These are phyloP conservation scores for Dactylellina leptospora DNA, from an alignment of 2,329 filamentous ascomycete species.

Conservation along the genomic window DNA sequence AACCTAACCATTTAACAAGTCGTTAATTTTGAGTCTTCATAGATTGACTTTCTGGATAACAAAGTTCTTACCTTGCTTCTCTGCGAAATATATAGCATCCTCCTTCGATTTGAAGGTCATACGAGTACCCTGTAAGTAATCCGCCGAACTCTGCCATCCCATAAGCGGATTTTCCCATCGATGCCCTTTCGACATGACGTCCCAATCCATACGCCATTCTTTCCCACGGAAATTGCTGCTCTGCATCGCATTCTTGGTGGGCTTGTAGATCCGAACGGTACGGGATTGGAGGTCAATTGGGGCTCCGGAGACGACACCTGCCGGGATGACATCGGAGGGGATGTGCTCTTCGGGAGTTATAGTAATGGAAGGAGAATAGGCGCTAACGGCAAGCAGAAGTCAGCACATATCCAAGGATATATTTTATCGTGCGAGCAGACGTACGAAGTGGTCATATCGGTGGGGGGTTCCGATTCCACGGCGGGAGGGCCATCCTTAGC, in stretches of 20 bases:
- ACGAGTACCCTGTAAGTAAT: slow-evolving; percentile 93
- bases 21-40: slow-evolving; percentile 2
- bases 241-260: slow-evolving; percentile 93
- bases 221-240: slow-evolving; percentile 85
- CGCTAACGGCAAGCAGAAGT: slow-evolving; percentile 64
- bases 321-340: slow-evolving; percentile 68
- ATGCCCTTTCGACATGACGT: slow-evolving; percentile 81
- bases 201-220: slow-evolving; percentile 99
- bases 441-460: slow-evolving; percentile 42
- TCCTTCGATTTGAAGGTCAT: slow-evolving; percentile 92
- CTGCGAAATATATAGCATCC: slow-evolving; percentile 90
- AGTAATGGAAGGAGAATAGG: slow-evolving; percentile 90
- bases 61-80: slow-evolving; percentile 77
- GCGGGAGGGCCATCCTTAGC: slow-evolving; percentile 23
- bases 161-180: slow-evolving; percentile 98
- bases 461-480: slow-evolving; percentile 37
- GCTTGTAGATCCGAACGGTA: slow-evolving; percentile 93
- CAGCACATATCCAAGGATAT: not conserved
- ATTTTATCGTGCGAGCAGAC: not conserved
- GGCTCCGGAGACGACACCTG: slow-evolving; percentile 87
- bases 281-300: slow-evolving; percentile 92
- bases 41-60: not conserved
- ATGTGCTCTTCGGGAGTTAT: slow-evolving; percentile 81
- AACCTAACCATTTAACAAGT: slow-evolving; percentile 65
- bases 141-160: slow-evolving; percentile 96